Conservation (phyloP, 1,284 basidiomycete species). For the Abortiporus biennis region DNA sequence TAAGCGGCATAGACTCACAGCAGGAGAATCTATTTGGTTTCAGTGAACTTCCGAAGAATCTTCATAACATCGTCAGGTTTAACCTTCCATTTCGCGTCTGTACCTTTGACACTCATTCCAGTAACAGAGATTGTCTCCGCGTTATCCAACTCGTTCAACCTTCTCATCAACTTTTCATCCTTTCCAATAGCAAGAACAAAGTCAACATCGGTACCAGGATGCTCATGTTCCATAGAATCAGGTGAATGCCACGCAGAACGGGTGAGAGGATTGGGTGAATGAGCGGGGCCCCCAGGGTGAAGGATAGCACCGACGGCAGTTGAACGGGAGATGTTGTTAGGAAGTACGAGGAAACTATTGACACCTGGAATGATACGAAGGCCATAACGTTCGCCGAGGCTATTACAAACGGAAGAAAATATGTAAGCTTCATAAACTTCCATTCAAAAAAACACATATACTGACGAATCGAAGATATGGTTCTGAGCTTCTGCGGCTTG, state of each 20-base stretch:
- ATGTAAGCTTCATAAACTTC: conserved; percentile 5
- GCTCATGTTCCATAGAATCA: conserved; percentile 26
- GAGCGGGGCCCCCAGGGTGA: conserved; percentile 59
- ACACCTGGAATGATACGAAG: conserved; percentile 75
- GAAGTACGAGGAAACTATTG: conserved; percentile 78
- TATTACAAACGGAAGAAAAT: no score
- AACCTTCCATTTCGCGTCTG: conserved; percentile 70
- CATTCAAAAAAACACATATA: no score
- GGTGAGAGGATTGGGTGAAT: conserved; percentile 37
- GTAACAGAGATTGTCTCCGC: conserved; percentile 69
- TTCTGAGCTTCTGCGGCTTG: conserved; percentile 90
- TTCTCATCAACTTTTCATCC: conserved; percentile 69
- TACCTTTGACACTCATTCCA: conserved; percentile 56
- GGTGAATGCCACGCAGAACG: conserved; percentile 33
- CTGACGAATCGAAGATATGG: conserved; percentile 76
- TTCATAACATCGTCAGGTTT: conserved; percentile 35
- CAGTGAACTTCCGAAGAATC: conserved; percentile 34
- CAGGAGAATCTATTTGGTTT: conserved; percentile 9
- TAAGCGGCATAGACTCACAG: no score
- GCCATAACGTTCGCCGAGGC: conserved; percentile 75
- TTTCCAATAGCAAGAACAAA: conserved; percentile 64
- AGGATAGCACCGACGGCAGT: conserved; percentile 74
- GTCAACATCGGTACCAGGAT: conserved; percentile 39
- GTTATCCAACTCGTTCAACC: conserved; percentile 66
- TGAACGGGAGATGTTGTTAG: conserved; percentile 78